Evolutionary conservation across 2,329 filamentous ascomycete genomes (phyloP).

Genomic region (Bipolaris oryzae): DNA sequence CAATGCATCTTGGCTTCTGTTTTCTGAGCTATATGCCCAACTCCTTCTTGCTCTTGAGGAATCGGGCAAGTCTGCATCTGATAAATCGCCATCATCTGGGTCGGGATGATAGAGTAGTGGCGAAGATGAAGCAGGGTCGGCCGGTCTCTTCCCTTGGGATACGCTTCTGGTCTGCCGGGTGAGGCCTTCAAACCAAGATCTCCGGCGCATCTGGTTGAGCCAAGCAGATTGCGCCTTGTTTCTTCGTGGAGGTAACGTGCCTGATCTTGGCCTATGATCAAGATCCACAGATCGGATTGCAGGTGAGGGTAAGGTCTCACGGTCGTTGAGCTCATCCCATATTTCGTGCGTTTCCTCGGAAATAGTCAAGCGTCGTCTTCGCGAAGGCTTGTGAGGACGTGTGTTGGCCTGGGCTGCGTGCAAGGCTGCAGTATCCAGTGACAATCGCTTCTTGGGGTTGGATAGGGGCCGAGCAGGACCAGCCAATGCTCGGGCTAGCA

Average conservation of each 20-base stretch:
- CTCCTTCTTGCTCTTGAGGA: conserved; percentile 29
- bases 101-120: conserved; percentile 36
- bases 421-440: conserved; percentile 23
- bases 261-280: conserved; percentile 41
- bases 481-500: conserved; percentile 43
- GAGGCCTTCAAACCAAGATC: conserved; percentile 46
- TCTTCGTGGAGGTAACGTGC: conserved; percentile 38
- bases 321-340: conserved; percentile 84
- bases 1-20: conserved; percentile 32
- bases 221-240: conserved; percentile 40
- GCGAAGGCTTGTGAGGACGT: conserved; percentile 29
- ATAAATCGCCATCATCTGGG: conserved; percentile 38
- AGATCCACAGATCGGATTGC: conserved; percentile 39
- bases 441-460: conserved; percentile 34
- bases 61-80: conserved; percentile 34
- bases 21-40: conserved; percentile 32
- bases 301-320: conserved; percentile 38
- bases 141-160: conserved; percentile 39
- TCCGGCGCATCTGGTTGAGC: conserved; percentile 44
- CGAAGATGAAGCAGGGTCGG: conserved; percentile 28
- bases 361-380: conserved; percentile 53
- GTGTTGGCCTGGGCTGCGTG: conserved; percentile 34
- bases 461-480: conserved; percentile 36
- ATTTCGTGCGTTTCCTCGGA: conserved; percentile 78
- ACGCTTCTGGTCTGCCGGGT: conserved; percentile 30